These are phyloP conservation scores for Diaporthe sp. DNA, from an alignment of 2,329 filamentous ascomycete species.

Conservation along the genomic window DNA sequence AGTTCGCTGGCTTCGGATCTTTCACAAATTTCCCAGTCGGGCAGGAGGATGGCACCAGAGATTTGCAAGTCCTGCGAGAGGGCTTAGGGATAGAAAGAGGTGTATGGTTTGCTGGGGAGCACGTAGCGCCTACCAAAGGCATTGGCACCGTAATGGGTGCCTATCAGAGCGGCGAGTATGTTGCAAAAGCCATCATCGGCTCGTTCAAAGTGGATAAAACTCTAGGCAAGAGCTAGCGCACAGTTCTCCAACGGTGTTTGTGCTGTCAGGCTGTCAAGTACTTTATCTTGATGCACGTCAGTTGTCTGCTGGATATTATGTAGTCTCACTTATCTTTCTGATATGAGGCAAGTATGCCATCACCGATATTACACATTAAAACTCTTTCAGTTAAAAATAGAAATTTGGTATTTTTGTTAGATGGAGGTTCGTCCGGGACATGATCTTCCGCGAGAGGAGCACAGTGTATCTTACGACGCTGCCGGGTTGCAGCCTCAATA, in stretches of 20 bases:
- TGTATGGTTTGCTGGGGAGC: constrained; percentile 10
- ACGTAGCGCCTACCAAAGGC: not conserved
- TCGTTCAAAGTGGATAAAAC: not conserved
- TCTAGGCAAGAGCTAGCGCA: not conserved
- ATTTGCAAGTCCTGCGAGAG: not conserved
- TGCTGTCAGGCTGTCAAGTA: not conserved
- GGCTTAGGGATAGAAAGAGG: constrained; percentile 1
- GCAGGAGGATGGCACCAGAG: not conserved
- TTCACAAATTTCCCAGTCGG: constrained; percentile 9
- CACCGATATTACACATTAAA: not conserved
- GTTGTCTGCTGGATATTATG: not conserved
- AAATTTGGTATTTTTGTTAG: not conserved
- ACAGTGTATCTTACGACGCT: not conserved
- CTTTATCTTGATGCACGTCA: not conserved
- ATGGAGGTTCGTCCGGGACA: not conserved
- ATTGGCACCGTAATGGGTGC: not conserved
- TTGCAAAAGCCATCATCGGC: not conserved
- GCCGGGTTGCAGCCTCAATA: not conserved
- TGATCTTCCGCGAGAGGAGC: not conserved
- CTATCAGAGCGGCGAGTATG: not conserved
- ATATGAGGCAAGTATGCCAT: too few relatives aligned
- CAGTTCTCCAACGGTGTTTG: not conserved
- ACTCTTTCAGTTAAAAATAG: not conserved
- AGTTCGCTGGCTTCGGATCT: constrained; percentile 10
- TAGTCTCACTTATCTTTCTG: too few relatives aligned